phyloP scores from a whole-genome alignment of 305 asterid genomes.

The Ruellia speciosa region DNA sequence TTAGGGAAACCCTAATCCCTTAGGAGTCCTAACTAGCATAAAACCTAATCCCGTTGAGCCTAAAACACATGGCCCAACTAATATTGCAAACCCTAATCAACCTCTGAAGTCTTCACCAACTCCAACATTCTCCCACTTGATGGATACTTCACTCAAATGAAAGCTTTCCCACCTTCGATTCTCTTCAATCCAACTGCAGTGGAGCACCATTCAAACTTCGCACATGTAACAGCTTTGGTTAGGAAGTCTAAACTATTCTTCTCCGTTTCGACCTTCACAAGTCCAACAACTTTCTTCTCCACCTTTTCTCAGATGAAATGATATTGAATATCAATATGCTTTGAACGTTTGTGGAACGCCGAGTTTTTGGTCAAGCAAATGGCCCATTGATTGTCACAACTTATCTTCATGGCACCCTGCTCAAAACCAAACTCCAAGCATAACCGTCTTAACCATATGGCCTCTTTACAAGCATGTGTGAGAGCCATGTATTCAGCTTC shows the following conservation, averaged over 20 bases:
- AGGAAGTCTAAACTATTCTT: not conserved
- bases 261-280: not conserved
- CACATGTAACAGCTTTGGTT: not conserved
- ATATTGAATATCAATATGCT: slow-evolving; percentile 10
- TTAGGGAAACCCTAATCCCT: too few species aligned
- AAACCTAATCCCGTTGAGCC: too few species aligned
- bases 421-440: slow-evolving; percentile 7
- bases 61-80: too few species aligned
- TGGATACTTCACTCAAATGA: too few species aligned
- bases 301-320: slow-evolving; percentile 10
- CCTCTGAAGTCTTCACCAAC: too few species aligned
- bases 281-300: not conserved
- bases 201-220: too few species aligned
- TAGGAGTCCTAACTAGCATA: too few species aligned
- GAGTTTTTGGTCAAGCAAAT: slow-evolving; percentile 13
- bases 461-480: slow-evolving; percentile 11
- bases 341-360: slow-evolving; percentile 6
- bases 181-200: too few species aligned
- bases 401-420: not conserved
- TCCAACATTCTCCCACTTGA: too few species aligned
- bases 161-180: too few species aligned
- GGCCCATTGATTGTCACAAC: slow-evolving; percentile 15
- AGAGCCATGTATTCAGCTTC: slow-evolving; percentile 5
- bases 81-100: too few species aligned
- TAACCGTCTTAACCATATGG: slow-evolving; percentile 12